Conservation (phyloP, 805 yeast species). For the Candida sithepensis region DNA sequence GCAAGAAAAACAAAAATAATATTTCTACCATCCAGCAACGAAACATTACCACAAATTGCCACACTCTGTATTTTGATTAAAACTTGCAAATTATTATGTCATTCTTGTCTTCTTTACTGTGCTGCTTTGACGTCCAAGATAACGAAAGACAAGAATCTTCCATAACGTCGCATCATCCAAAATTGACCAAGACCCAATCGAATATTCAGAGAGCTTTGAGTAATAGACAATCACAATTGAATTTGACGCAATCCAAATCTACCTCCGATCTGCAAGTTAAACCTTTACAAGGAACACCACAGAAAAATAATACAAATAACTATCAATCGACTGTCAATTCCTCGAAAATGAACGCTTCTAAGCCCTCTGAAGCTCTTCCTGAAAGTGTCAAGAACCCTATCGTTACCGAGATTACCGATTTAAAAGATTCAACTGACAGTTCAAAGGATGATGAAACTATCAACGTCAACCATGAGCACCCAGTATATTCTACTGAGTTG, state of each 20-base stretch:
- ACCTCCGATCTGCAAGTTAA: conserved; percentile 7
- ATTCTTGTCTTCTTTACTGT: conserved; percentile 31
- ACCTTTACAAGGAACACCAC: background rate
- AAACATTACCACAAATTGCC: background rate
- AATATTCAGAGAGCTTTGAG: conserved; percentile 33
- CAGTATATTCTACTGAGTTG: background rate
- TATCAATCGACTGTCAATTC: conserved; percentile 5
- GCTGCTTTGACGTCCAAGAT: conserved; percentile 33
- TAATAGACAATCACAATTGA: conserved; percentile 16
- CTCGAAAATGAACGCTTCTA: background rate
- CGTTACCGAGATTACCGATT: conserved; percentile 29
- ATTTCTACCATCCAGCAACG: background rate
- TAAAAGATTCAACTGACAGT: conserved; percentile 33
- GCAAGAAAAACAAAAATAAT: no score
- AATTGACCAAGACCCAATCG: conserved; percentile 31
- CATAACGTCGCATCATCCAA: conserved; percentile 22
- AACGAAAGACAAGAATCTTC: conserved; percentile 27
- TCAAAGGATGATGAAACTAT: conserved; percentile 34
- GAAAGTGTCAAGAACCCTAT: conserved; percentile 13
- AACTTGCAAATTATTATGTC: conserved; percentile 23
- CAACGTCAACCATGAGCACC: conserved; percentile 9
- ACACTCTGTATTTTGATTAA: background rate
- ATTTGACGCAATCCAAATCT: conserved; percentile 7
- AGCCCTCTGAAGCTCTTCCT: background rate
- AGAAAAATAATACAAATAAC: background rate